A percentile compares a stretch with the other conserved stretches of the same genome.
Conservation (phyloP, 257 asterid genomes). For the Ballota nigra region DNA sequence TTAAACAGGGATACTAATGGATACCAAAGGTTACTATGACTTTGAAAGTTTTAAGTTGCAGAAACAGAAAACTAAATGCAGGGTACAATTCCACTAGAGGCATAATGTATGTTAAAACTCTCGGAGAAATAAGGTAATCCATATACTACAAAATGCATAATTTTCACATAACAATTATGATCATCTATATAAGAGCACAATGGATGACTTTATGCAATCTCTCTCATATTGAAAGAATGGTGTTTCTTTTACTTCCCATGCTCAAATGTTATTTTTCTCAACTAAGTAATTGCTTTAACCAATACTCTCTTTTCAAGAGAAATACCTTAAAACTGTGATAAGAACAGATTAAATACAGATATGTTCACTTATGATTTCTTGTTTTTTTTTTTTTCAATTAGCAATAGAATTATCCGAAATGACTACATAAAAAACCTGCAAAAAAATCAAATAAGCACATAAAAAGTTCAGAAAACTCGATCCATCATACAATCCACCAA, state of each 20-base stretch:
- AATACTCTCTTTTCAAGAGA: neutral
- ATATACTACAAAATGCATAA: neutral
- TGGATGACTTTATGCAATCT: neutral
- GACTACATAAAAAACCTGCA: neutral
- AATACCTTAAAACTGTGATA: neutral
- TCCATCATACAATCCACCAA: constrained; percentile 20
- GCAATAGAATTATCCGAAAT: constrained; percentile 6
- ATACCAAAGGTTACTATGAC: neutral
- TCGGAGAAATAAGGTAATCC: neutral
- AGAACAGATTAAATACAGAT: neutral
- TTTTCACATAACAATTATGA: neutral
- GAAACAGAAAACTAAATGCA: neutral
- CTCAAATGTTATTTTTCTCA: neutral
- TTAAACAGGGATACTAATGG: neutral
- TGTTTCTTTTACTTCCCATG: neutral
- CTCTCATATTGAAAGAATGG: neutral
- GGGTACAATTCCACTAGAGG: neutral
- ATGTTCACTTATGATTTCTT: neutral
- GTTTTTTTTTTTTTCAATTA: neutral
- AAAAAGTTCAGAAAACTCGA: constrained; percentile 10
- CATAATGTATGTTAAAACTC: neutral
- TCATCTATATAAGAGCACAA: neutral
- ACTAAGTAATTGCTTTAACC: neutral
- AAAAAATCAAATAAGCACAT: neutral
- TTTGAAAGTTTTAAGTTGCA: neutral